Percentiles rank a stretch among this genome's conserved stretches.
phyloP scores from a whole-genome alignment of 768 basidiomycete species.

The Dentipellis sp. region DNA sequence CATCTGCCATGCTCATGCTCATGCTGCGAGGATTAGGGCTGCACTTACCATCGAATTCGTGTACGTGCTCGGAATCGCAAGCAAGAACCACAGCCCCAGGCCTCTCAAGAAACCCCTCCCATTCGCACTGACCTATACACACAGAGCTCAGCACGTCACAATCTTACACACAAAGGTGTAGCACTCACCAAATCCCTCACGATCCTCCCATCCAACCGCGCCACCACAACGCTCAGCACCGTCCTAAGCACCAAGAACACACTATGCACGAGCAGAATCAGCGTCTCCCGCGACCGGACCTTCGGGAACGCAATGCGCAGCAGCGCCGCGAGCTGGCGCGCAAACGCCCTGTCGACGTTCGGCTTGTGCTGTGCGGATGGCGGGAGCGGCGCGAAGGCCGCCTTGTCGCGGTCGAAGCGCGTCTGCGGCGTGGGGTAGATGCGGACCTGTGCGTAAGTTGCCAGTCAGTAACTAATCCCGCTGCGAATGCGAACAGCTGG shows the following conservation, averaged over 20 bases:
- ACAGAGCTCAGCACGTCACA: neutral
- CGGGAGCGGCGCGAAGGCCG: constrained; percentile 53
- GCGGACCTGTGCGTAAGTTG: constrained; percentile 22
- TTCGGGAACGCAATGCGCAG: constrained; percentile 65
- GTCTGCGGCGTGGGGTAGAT: constrained; percentile 42
- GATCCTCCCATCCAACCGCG: constrained; percentile 81
- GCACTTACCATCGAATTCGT: constrained; percentile 83
- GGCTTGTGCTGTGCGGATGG: constrained; percentile 35
- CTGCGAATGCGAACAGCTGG: no score
- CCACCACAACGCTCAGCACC: constrained; percentile 80
- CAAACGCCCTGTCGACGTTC: constrained; percentile 59
- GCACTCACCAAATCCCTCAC: constrained; percentile 69
- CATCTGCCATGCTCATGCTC: neutral
- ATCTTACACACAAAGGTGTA: neutral
- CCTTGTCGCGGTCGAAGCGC: constrained; percentile 39
- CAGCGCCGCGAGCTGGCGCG: constrained; percentile 67
- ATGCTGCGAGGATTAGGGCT: neutral
- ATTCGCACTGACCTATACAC: constrained; percentile 62
- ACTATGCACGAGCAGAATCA: constrained; percentile 70
- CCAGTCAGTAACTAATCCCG: neutral
- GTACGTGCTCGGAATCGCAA: constrained; percentile 89
- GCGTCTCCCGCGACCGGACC: constrained; percentile 55
- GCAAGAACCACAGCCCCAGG: constrained; percentile 77
- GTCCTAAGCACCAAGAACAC: constrained; percentile 82
- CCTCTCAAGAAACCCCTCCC: constrained; percentile 76